Evolutionary conservation across 768 basidiomycete species (phyloP).

Genomic region (Boletellus sp.): DNA sequence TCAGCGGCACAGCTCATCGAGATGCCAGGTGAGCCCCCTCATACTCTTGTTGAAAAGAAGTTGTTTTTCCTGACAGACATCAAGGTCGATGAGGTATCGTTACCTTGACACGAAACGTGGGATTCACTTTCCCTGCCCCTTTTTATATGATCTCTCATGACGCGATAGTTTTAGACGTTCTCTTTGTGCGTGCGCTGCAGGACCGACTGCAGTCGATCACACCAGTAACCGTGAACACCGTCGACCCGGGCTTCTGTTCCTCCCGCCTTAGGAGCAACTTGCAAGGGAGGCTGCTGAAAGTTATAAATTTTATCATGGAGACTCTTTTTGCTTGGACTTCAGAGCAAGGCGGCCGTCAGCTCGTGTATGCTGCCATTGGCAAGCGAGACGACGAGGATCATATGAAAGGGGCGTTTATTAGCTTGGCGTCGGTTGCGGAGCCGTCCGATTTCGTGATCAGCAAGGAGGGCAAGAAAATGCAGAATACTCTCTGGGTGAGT

Average conservation of each 20-base stretch:
- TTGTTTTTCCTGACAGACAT: neutral
- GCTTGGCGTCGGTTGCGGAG: conserved; percentile 12
- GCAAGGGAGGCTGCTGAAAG: neutral
- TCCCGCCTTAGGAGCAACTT: conserved; percentile 21
- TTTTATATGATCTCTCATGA: too few species aligned
- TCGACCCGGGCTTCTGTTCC: conserved; percentile 31
- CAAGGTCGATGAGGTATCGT: conserved; percentile 17
- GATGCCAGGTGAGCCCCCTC: conserved; percentile 12
- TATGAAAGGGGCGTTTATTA: conserved; percentile 24
- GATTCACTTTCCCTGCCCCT: neutral
- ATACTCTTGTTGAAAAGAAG: neutral
- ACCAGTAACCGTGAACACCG: conserved; percentile 23
- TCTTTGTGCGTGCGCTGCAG: conserved; percentile 31
- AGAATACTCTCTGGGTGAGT: conserved; percentile 36
- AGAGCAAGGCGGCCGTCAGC: conserved; percentile 35
- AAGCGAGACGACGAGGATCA: conserved; percentile 17
- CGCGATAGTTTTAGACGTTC: conserved; percentile 33
- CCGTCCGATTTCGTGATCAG: conserved; percentile 34
- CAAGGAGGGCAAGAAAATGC: conserved; percentile 25
- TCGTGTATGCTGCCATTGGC: conserved; percentile 32
- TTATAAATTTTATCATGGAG: conserved; percentile 3
- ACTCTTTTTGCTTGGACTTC: conserved; percentile 15
- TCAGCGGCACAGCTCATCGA: conserved; percentile 22
- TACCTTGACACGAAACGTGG: conserved; percentile 29
- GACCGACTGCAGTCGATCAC: conserved; percentile 15